These are phyloP conservation scores for Nitzschia sp. DNA, from an alignment of 108 stramenopile genomes.

Conservation along the genomic window DNA sequence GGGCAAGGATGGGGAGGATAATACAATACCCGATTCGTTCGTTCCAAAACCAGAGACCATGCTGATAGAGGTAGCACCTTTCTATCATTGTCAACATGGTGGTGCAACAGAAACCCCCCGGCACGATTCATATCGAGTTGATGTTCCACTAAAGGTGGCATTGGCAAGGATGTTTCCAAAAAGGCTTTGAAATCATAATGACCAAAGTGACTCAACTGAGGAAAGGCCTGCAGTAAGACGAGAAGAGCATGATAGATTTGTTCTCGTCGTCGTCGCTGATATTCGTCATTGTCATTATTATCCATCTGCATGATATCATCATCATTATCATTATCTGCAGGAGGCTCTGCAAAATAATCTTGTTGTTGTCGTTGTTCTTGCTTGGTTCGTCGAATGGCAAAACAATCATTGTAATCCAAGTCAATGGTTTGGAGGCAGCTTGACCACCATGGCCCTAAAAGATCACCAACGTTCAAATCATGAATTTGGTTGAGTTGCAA, in stretches of 20 bases:
- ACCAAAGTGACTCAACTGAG: background rate
- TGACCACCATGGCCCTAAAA: too few species aligned
- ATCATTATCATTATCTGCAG: too few species aligned
- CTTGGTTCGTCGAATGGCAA: background rate
- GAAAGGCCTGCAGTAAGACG: background rate
- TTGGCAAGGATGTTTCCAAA: background rate
- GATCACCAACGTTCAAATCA: background rate
- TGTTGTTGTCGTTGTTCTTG: too few species aligned
- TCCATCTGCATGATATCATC: background rate
- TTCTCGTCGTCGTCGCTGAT: too few species aligned
- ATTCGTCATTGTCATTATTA: too few species aligned
- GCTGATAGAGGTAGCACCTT: background rate
- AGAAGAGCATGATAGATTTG: too few species aligned
- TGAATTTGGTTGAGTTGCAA: background rate
- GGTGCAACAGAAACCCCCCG: background rate
- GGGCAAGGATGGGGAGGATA: too few species aligned
- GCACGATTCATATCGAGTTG: background rate
- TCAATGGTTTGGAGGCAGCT: background rate
- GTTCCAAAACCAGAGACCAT: background rate
- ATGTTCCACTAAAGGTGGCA: background rate
- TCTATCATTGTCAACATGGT: background rate
- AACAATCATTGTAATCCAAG: constrained; percentile 4
- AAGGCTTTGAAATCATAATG: background rate
- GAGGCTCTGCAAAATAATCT: too few species aligned
- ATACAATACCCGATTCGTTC: background rate